Evolutionary conservation across 2,329 filamentous ascomycete genomes (phyloP), one percentile per base, ranked within the genome.

Genomic region (Arthrobotrys conoides): DNA sequence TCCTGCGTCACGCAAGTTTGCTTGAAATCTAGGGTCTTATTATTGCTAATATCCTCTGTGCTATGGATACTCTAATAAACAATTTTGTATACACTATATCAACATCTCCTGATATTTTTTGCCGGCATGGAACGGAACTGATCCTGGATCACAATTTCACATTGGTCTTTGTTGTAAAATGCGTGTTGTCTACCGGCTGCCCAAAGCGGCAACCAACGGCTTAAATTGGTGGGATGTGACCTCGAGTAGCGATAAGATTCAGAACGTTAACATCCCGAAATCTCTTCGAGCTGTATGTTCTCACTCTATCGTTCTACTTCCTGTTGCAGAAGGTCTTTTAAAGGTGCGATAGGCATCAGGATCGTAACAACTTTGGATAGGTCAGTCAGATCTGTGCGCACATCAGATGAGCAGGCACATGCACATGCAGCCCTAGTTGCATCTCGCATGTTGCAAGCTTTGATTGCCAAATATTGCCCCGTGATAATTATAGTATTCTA

Each of bases 241-340:
- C 53, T 61, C 18, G 24, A 36, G 14, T 24, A 51, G 14, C 46
- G 68, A 72, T 71, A 78, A 78, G 68, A 68, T 78, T 71, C 55
- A 55, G 33, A 38, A 33, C 24, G 68, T 64, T 30, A 38, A 33
- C 24, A 75, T 64, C 44, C 61, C 61, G 68, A 67, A 65, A 53
- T 41, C 38, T 63, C 66, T 71, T 66, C 68, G 67, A 41, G 33
- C 53, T 69, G 22, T 49, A 76, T 71, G 55, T 24, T 44, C n/a
- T 61, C 14, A 49, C 49, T 53, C 18, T 27, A 33, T n/a, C 57
- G 49, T 38, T 66, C 63, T 68, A 18, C 57, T 59, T 30, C 75
- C 75, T 46, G 30, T 78, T 78, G 63, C 27, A 72, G 75, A 78
- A 78, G 75, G 75, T 78, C 68, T 22, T 53, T 22, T 18, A 64